Base-by-base conservation (phyloP, 306 rosid genomes). In the Gastrolobium villosum region DNA sequence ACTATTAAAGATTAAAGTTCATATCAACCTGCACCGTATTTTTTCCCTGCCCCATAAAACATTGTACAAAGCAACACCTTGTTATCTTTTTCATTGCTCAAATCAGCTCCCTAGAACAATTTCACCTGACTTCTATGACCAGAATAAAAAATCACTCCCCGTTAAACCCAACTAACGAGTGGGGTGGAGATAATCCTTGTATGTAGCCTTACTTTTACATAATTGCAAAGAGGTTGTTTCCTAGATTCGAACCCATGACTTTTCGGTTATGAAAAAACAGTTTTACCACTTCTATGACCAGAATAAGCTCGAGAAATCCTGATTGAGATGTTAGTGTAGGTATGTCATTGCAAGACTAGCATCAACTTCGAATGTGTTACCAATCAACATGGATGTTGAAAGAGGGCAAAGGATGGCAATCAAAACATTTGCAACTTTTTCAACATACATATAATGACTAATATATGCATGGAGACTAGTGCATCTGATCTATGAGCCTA, bases 1-100 rank as follows among this genome's bases (percentile, higher is more conserved):
- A 66, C 59, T 46, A 40, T 34, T 36, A 20, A 15, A 57, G 75
- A 43, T 57, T 2, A 28, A 46, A 79, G 53, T 79, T 60, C 57
- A 63, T 39, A 52, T 63, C 37, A 72, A 74, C 50, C 48, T 39
- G 45, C 52, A 26, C 50, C 39, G 6, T 41, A 64, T 34, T 34
- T 45, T 75, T 31, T 34, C 40, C 53, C 60, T 44, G 46, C 55
- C 59, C n/a, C 55, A 43, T 11, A 14, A 37, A 31, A 67, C 5
- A 46, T 40, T 50, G 13, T 7, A 9, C 30, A 7, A 52, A 78
- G 8, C 41, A 69, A 57, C 55, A 44, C 56, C 60, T 8, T 28
- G 15, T 36, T n/a, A 10, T n/a, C 30, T 39, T 36, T 46, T 49
- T 43, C 8, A 8, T 60, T 70, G 46, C 39, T 48, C 72, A 70